Base-by-base conservation (phyloP, 225 moss, liverwort and hornwort species). In the Pleurozium schreberi region DNA sequence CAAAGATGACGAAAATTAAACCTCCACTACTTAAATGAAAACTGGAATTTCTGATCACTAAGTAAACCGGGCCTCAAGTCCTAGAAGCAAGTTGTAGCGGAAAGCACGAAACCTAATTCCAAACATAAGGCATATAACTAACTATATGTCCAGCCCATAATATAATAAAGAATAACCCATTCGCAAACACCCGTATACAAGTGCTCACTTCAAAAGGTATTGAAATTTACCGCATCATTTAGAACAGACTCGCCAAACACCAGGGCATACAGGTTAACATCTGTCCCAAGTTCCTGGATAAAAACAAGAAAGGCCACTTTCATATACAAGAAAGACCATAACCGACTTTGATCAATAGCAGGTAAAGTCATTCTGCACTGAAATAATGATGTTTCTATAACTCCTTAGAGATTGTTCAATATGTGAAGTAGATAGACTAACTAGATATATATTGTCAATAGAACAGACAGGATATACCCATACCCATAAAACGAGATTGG, bases 221-320 rank as follows among this genome's bases (percentile, higher is more conserved):
- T 57, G 57, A 38, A 73, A 81, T 58, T 84, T 91, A 99, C 99
- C 84, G 99, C 99, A 88, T 99, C 99, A 88, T 99, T 99, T 38
- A 99, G 90, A 64, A 99, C 99, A 64, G 99, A 99, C 92, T 99
- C 99, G 87, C 99, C 99, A 82, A 99, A 99, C 40, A 99, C 99
- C 75, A 99, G 92, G 38, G 99, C 99, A 84, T 99, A 99, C 62
- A 99, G 96, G 89, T 99, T 99, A 64, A 94, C 96, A 92, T 99
- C 99, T 77, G 95, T 95, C 85, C 99, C 99, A 86, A 99, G 96
- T 92, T 99, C 99, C 96, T 96, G 92, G 25, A 90, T 45, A 88
- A 65, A 75, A 78, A 68, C 66, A 80, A 89, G n/a, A 59, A 84
- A 85, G 64, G 50, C 21, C 76, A 74, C 36, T 61, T 45, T 60